Evolutionary conservation across 2,329 filamentous ascomycete genomes (phyloP).

Genomic region (Pseudocercospora pini-densiflorae): DNA sequence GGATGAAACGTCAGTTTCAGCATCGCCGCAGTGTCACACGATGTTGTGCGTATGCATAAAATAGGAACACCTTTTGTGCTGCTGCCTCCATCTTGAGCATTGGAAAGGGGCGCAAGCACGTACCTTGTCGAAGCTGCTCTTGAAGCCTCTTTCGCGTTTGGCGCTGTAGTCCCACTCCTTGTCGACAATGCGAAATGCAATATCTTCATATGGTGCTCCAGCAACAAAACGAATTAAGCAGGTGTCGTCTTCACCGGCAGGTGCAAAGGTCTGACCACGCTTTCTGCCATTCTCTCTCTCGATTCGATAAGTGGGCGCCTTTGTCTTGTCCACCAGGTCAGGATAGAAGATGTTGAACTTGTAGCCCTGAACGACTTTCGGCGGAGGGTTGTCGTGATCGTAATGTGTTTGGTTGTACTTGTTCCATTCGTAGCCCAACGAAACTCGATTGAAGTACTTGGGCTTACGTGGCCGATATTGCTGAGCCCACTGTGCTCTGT

Average conservation of each 20-base stretch:
- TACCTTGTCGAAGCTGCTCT: constrained; percentile 97
- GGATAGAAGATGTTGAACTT: constrained; percentile 99
- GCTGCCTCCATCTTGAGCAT: constrained; percentile 5
- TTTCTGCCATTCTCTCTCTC: constrained; percentile 89
- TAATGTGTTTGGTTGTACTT: constrained; percentile 99
- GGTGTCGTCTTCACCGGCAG: constrained; percentile 94
- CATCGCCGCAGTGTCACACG: constrained; percentile 18
- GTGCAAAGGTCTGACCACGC: constrained; percentile 88
- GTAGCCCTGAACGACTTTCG: constrained; percentile 98
- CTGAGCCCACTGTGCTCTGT: constrained; percentile 76
- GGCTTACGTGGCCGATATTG: constrained; percentile 91
- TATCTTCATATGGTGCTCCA: constrained; percentile 93
- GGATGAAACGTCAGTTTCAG: constrained; percentile 40
- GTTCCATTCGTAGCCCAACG: constrained; percentile 99
- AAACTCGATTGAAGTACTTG: constrained; percentile 95
- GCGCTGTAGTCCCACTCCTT: constrained; percentile 99
- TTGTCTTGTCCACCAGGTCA: constrained; percentile 91
- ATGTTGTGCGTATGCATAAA: constrained; percentile 18
- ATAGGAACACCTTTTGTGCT: neutral
- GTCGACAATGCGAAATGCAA: constrained; percentile 96
- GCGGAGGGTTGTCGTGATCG: constrained; percentile 96
- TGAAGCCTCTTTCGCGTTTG: constrained; percentile 92
- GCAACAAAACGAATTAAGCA: constrained; percentile 96
- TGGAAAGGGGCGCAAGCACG: constrained; percentile 37
- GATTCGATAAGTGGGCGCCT: constrained; percentile 94